Conservation (phyloP, 306 rosid genomes). For the Dryas octopetala region DNA sequence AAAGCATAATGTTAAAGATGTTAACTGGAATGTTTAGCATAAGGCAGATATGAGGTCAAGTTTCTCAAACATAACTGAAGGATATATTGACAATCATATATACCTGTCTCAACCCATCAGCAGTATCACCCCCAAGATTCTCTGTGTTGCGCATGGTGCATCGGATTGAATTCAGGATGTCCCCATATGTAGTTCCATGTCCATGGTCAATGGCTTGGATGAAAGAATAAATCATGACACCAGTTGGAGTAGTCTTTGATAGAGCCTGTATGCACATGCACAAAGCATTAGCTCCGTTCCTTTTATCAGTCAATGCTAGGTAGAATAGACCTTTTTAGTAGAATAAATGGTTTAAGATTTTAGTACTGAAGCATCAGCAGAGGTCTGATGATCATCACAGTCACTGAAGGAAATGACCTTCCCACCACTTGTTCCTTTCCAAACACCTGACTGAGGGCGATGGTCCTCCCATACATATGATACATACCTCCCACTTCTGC, state of each 20-base stretch:
- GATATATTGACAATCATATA: neutral
- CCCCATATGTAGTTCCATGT: conserved; percentile 36
- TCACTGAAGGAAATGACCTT: conserved; percentile 52
- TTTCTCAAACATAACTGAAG: too few species aligned
- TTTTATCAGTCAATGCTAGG: neutral
- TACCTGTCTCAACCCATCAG: neutral
- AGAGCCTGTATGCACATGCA: conserved; percentile 28
- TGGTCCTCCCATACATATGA: conserved; percentile 47
- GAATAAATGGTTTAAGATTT: neutral
- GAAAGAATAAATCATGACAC: conserved; percentile 48
- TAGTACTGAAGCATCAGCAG: conserved; percentile 42
- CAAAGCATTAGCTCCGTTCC: neutral
- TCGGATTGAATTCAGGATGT: conserved; percentile 39
- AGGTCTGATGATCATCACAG: conserved; percentile 49
- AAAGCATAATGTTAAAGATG: too few species aligned
- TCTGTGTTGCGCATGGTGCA: conserved; percentile 24
- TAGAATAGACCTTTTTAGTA: neutral
- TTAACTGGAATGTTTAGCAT: too few species aligned
- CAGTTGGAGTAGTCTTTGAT: conserved; percentile 37
- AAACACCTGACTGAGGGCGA: conserved; percentile 42
- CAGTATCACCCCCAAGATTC: conserved; percentile 24
- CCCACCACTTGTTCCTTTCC: conserved; percentile 56
- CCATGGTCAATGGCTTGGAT: conserved; percentile 48
- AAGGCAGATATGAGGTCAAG: too few species aligned
- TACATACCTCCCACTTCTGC: conserved; percentile 34